phyloP scores from a whole-genome alignment of 148 eudicot species.

The Chenopodium quinoa region DNA sequence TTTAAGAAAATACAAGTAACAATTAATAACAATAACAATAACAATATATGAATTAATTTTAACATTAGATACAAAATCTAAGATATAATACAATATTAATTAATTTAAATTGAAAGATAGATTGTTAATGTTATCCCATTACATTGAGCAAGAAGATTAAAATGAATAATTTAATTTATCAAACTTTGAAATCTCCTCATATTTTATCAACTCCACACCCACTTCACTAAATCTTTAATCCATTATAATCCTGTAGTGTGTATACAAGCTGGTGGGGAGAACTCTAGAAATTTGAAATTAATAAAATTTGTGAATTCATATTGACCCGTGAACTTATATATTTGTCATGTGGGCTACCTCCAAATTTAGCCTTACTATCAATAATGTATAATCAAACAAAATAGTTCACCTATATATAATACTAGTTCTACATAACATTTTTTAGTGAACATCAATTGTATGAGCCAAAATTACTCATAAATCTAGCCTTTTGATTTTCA shows the following conservation, averaged over 20 bases:
- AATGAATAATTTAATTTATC: neutral
- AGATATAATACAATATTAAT: too few species aligned
- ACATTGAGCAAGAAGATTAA: neutral
- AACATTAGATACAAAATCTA: too few species aligned
- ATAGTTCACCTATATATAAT: neutral
- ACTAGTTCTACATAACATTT: neutral
- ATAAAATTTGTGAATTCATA: neutral
- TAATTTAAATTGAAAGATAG: neutral
- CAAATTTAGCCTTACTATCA: conserved; percentile 1
- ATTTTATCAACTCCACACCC: conserved; percentile 5
- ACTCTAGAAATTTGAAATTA: neutral
- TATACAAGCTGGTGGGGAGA: conserved; percentile 5
- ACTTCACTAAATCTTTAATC: too few species aligned
- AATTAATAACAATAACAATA: too few species aligned
- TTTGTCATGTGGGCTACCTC: conserved; percentile 19
- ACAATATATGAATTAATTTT: too few species aligned
- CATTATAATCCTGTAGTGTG: too few species aligned
- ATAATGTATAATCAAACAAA: conserved; percentile 13
- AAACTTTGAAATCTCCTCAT: conserved; percentile 9
- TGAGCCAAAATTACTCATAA: neutral
- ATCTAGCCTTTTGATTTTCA: too few species aligned
- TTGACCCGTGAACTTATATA: conserved; percentile 27
- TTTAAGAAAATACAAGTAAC: too few species aligned
- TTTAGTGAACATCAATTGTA: neutral
- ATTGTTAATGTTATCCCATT: neutral